Evolutionary conservation across 495 filamentous ascomycete species (phyloP), one percentile per base, ranked within the genome.

Genomic region (Neurospora africana): DNA sequence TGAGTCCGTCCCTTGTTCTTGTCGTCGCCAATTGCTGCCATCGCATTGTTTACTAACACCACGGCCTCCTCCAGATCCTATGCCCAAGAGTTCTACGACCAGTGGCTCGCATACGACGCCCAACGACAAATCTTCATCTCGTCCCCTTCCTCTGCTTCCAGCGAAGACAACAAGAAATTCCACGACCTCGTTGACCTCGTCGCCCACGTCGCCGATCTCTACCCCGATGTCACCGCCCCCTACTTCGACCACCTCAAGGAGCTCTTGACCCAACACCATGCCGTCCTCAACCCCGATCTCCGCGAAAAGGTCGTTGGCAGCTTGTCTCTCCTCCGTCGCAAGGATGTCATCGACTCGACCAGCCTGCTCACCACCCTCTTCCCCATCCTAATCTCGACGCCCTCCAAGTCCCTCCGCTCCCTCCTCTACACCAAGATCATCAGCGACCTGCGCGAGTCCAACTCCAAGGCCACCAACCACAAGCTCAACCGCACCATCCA

Each of bases 231-330:
- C 74, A 91, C 93, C 17, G 86, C 88, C 68, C 81, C 86, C 5
- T 98, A 97, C 78, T 89, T 93, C 19, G 87, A 91, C 69, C 91
- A 97, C 74, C 84, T 99, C 27, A 92, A 91, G 72, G 85, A 90
- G 43, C 88, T 98, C 74, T 82, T 99, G 47, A 87, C 86, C 69
- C 84, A 89, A 40, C 92, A 98, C 79, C 95, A 98, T 84, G 87
- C 89, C 35, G 85, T 89, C 3, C 84, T 99, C 27, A 90, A 94
- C 76, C 82, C 86, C 23, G 94, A 98, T 41, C 81, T 98, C 69
- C 86, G 96, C 11, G 96, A 98, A 77, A 98, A 98, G 85, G 86
- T 98, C 71, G 95, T 98, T 2, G 92, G 93, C 38, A 96, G 92
- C 79, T 83, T 99, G 74, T 91, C 94, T 30, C 84, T 99, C 41